phyloP scores from a whole-genome alignment of 257 asterid species.

The Misopates orontium region DNA sequence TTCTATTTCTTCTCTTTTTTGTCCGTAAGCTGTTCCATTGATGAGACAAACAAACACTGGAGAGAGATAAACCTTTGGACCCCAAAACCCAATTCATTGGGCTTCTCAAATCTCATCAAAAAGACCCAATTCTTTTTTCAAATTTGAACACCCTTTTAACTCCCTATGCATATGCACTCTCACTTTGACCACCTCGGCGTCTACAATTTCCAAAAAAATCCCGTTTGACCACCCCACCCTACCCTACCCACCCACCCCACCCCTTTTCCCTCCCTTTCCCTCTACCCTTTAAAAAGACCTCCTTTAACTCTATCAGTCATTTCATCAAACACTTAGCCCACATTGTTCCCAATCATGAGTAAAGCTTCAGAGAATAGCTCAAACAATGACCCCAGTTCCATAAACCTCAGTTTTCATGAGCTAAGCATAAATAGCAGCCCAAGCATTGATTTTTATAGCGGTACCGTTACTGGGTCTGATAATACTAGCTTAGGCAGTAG shows the following conservation, averaged over 20 bases:
- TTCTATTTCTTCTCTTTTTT: conserved; percentile 24
- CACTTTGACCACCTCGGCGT: conserved; percentile 82
- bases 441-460: conserved; percentile 37
- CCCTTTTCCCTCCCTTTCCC: conserved; percentile 38
- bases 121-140: conserved; percentile 50
- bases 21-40: conserved; percentile 59
- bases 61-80: conserved; percentile 19
- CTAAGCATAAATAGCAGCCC: conserved; percentile 32
- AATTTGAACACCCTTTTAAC: conserved; percentile 59
- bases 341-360: conserved; percentile 32
- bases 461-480: conserved; percentile 40
- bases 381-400: not conserved
- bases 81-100: conserved; percentile 49
- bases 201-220: conserved; percentile 44
- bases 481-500: conserved; percentile 29
- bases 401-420: conserved; percentile 36
- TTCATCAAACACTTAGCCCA: conserved; percentile 40
- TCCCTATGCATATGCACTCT: conserved; percentile 29
- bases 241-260: conserved; percentile 18
- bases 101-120: conserved; percentile 32
- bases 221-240: conserved; percentile 54
- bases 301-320: conserved; percentile 38
- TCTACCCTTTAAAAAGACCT: conserved; percentile 32
- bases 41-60: conserved; percentile 30
- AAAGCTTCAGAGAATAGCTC: conserved; percentile 24